phyloP scores from a whole-genome alignment of 2,329 filamentous ascomycete species.

The Neonectria neomacrospora region DNA sequence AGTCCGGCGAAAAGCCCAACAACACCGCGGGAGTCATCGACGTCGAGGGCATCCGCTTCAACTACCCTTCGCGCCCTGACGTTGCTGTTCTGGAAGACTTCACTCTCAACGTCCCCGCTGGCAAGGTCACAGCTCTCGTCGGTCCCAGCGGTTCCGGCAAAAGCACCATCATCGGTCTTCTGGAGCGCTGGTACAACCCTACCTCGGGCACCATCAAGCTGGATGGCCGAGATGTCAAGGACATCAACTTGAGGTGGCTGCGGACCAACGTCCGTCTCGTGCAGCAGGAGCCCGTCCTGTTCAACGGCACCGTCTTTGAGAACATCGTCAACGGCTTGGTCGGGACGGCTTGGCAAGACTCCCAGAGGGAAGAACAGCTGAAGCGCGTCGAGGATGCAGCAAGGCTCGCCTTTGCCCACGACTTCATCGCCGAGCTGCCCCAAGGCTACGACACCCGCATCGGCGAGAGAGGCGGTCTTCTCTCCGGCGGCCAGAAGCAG shows the following conservation, averaged over 20 bases:
- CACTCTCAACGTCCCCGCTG: not conserved
- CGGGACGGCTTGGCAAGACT: conserved; percentile 50
- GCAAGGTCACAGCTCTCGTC: not conserved
- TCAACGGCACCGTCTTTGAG: conserved; percentile 48
- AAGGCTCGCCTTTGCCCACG: conserved; percentile 58
- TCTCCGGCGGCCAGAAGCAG: conserved; percentile 73
- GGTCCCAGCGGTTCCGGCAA: conserved; percentile 50
- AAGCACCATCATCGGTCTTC: conserved; percentile 51
- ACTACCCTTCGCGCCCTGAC: not conserved
- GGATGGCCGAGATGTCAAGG: conserved; percentile 44
- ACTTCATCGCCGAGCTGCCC: conserved; percentile 59
- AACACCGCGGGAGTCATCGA: not conserved
- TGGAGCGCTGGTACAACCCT: conserved; percentile 52
- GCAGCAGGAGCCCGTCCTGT: conserved; percentile 35
- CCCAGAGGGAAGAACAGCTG: conserved; percentile 53
- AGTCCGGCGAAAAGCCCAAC: not conserved
- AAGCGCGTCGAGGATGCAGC: conserved; percentile 57
- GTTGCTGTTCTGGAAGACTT: not conserved
- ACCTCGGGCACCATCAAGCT: conserved; percentile 46
- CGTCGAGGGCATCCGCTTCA: not conserved
- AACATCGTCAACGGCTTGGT: conserved; percentile 63
- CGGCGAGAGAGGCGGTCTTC: conserved; percentile 69
- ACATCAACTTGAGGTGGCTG: conserved; percentile 50
- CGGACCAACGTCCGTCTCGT: conserved; percentile 49
- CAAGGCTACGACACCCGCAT: conserved; percentile 63